phyloP scores from a whole-genome alignment of 768 basidiomycete species.

The Tylopilus sp. region DNA sequence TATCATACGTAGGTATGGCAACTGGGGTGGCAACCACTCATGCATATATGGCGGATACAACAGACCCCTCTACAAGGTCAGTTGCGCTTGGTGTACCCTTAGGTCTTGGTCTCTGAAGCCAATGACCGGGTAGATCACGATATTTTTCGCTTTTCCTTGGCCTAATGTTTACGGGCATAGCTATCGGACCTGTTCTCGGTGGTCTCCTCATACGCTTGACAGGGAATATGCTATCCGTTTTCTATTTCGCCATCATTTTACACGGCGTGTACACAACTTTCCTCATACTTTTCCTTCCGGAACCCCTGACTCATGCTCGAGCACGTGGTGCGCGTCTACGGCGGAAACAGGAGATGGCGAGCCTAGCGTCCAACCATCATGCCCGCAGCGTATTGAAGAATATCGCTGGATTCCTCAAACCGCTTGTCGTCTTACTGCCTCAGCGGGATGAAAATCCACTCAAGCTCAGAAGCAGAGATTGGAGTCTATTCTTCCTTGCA shows the following conservation, averaged over 20 bases:
- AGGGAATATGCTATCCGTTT: slow-evolving; percentile 56
- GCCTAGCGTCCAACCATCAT: neutral
- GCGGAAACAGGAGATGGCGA: slow-evolving; percentile 10
- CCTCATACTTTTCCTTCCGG: slow-evolving; percentile 65
- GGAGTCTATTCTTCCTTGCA: slow-evolving; percentile 60
- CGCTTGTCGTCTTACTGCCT: slow-evolving; percentile 66
- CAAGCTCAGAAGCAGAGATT: slow-evolving; percentile 48
- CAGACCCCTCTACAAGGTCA: slow-evolving; percentile 52
- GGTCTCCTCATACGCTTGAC: slow-evolving; percentile 59
- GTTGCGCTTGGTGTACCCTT: neutral
- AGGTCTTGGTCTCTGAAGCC: neutral
- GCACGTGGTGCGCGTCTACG: slow-evolving; percentile 32
- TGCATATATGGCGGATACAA: slow-evolving; percentile 70
- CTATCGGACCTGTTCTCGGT: slow-evolving; percentile 73
- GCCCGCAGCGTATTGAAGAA: slow-evolving; percentile 32
- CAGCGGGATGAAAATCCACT: slow-evolving; percentile 35
- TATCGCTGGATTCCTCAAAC: slow-evolving; percentile 63
- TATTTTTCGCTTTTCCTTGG: slow-evolving; percentile 66
- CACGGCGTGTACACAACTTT: slow-evolving; percentile 50
- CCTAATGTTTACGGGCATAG: slow-evolving; percentile 69
- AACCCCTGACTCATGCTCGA: slow-evolving; percentile 60
- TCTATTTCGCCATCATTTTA: slow-evolving; percentile 57
- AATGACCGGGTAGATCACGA: slow-evolving; percentile 44
- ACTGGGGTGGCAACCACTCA: slow-evolving; percentile 50
- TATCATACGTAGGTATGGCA: slow-evolving; percentile 41